phyloP scores from a whole-genome alignment of 768 basidiomycete genomes.

The Suillus subalutaceus region DNA sequence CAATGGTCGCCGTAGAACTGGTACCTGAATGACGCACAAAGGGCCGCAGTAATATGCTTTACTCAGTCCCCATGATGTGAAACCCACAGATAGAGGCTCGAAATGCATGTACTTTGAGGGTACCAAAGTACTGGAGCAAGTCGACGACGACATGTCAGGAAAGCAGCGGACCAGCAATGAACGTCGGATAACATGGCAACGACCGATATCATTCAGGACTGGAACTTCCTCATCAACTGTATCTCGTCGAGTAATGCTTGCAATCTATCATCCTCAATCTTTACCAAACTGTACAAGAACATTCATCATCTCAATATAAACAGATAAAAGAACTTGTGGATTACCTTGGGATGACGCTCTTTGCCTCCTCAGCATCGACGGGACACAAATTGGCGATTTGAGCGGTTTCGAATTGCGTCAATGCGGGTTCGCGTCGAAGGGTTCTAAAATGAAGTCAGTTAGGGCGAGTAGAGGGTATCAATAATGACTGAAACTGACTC shows the following conservation, averaged over 20 bases:
- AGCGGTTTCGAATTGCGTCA: slow-evolving; percentile 91
- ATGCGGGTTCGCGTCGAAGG: slow-evolving; percentile 71
- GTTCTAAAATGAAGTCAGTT: slow-evolving; percentile 48
- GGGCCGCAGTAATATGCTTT: neutral
- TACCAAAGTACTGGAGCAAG: neutral
- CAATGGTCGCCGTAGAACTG: neutral
- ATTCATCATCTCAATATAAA: neutral
- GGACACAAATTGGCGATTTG: slow-evolving; percentile 93
- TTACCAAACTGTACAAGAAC: slow-evolving; percentile 49
- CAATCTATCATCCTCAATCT: slow-evolving; percentile 85
- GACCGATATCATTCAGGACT: slow-evolving; percentile 49
- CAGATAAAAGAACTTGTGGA: slow-evolving; percentile 13
- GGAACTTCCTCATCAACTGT: slow-evolving; percentile 89
- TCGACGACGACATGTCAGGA: neutral
- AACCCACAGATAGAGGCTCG: neutral
- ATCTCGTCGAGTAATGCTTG: slow-evolving; percentile 86
- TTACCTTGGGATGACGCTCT: slow-evolving; percentile 88
- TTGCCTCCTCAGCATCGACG: slow-evolving; percentile 86
- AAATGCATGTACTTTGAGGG: neutral
- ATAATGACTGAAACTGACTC: slow-evolving; percentile 53
- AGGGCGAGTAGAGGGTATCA: slow-evolving; percentile 7
- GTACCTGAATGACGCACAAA: neutral
- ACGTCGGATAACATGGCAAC: neutral
- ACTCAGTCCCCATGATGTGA: neutral
- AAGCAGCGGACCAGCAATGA: neutral